These are phyloP conservation scores for Mesostigma viride DNA, from an alignment of 139 green algal species.

Conservation along the genomic window DNA sequence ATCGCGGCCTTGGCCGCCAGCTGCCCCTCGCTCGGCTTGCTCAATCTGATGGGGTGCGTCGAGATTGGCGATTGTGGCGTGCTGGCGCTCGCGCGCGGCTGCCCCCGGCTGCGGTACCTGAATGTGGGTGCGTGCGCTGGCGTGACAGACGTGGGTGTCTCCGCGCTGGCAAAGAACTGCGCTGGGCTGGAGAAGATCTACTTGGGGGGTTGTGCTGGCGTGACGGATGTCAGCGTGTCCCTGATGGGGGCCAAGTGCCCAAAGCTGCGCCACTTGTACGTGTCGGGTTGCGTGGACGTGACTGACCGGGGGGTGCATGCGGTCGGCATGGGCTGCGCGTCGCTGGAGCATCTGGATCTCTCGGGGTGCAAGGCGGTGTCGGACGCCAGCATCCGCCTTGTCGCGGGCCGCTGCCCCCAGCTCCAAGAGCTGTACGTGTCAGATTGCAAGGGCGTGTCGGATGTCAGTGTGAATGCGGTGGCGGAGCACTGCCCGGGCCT, in stretches of 20 bases:
- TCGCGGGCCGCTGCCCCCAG: constrained; percentile 6
- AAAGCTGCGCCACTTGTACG: background rate
- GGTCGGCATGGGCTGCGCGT: background rate
- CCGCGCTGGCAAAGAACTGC: background rate
- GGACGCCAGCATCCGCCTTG: constrained; percentile 8
- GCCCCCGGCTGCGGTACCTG: constrained; percentile 1
- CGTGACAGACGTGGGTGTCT: constrained; percentile 6
- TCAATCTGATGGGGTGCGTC: constrained; percentile 9
- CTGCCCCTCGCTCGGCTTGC: background rate
- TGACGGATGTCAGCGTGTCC: constrained; percentile 3
- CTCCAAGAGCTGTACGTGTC: constrained; percentile 13
- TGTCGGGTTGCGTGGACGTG: constrained; percentile 2
- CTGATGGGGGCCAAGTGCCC: background rate
- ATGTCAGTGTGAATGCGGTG: no score
- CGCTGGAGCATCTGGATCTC: constrained; percentile 11
- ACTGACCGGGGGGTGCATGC: background rate
- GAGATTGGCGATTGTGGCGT: constrained; percentile 9
- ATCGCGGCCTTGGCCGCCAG: background rate
- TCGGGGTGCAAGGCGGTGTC: constrained; percentile 7
- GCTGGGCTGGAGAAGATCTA: constrained; percentile 10
- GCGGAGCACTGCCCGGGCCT: no score
- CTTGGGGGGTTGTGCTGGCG: background rate
- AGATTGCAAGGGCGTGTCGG: no score
- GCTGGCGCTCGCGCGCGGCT: constrained; percentile 2
- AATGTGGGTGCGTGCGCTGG: constrained; percentile 13